A percentile compares a stretch with the other conserved stretches of the same genome.
These are phyloP conservation scores for Centella asiatica DNA, from an alignment of 129 eudicot genomes.

Conservation along the genomic window DNA sequence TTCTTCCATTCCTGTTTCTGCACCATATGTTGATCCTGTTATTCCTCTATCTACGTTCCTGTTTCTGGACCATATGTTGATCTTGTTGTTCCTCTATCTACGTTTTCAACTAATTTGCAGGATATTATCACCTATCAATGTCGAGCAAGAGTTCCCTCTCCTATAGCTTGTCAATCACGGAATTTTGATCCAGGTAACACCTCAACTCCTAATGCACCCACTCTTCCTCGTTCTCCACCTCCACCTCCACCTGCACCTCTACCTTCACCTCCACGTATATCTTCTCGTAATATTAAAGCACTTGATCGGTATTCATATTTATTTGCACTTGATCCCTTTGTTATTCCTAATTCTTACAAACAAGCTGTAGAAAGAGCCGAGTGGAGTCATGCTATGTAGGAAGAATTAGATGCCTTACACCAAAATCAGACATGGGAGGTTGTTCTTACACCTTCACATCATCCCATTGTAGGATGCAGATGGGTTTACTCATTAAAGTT, in stretches of 20 bases:
- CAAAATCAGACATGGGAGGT: not conserved
- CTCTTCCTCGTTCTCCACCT: not conserved
- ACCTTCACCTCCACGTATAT: no score
- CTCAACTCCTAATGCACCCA: not conserved
- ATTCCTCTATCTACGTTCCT: not conserved
- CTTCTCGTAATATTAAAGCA: no score
- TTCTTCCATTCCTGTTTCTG: not conserved
- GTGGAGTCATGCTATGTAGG: no score
- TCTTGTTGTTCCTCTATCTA: not conserved
- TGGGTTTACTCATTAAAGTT: not conserved
- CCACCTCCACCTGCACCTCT: not conserved
- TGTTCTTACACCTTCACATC: no score
- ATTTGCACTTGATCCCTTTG: no score
- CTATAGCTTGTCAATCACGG: not conserved
- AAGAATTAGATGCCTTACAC: no score
- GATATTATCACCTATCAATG: not conserved
- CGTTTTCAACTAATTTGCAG: not conserved
- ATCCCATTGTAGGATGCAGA: not conserved
- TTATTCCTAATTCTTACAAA: no score
- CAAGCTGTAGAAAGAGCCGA: no score
- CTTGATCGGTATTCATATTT: no score
- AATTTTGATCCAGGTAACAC: not conserved
- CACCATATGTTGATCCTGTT: not conserved
- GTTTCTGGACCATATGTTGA: no score
- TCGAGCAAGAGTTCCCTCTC: not conserved